Conservation (phyloP, 73 alveolate genomes). For the Blepharisma japonicum region DNA sequence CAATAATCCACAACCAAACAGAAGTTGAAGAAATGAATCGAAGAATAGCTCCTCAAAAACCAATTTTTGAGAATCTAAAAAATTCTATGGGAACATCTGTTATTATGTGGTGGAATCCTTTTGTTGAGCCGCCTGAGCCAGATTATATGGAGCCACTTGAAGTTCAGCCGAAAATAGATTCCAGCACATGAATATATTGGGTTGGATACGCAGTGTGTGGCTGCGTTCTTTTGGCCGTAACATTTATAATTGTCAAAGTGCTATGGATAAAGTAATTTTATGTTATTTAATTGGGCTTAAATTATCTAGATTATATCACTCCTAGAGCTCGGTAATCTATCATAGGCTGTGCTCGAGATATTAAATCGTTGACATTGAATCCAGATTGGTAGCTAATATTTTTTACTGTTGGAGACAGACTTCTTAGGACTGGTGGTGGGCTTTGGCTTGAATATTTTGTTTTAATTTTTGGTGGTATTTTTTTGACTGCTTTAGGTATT, state of each 20-base stretch:
- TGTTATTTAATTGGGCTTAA: too few relatives aligned
- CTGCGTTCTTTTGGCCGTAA: too few relatives aligned
- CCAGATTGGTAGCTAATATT: neutral
- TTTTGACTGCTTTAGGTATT: neutral
- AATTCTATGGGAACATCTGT: neutral
- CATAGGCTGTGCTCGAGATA: constrained; percentile 14
- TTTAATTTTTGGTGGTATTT: neutral
- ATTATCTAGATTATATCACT: too few relatives aligned
- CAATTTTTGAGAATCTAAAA: neutral
- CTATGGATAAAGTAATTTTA: too few relatives aligned
- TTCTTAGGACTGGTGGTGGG: too few relatives aligned
- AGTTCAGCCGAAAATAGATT: too few relatives aligned
- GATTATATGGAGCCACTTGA: neutral
- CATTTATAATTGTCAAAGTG: too few relatives aligned
- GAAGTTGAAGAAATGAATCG: neutral
- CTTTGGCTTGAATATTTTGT: neutral
- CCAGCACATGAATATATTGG: too few relatives aligned
- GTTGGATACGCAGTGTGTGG: too few relatives aligned
- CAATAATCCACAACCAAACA: constrained; percentile 11
- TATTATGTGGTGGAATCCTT: neutral
- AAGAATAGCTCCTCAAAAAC: neutral
- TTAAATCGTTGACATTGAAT: neutral
- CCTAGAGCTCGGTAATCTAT: too few relatives aligned
- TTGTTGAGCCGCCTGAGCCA: neutral
- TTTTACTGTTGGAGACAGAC: constrained; percentile 12